Percentiles rank a stretch among this genome's conserved stretches.
Evolutionary conservation across 495 filamentous ascomycete species (phyloP).

Genomic region (Xylaria castorea): DNA sequence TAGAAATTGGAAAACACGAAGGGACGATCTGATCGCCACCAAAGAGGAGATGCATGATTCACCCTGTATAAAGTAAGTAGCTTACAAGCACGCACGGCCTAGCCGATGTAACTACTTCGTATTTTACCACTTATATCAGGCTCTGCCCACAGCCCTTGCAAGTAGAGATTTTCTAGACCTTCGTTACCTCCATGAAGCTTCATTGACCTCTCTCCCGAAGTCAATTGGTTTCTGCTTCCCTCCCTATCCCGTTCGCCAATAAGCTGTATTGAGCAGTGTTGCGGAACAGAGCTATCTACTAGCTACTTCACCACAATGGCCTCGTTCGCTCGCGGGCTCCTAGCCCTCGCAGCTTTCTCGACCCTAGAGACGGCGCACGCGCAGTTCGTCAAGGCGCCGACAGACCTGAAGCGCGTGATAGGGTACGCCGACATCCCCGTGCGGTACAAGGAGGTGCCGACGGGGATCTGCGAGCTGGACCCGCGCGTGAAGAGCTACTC

Average conservation of each 20-base stretch:
- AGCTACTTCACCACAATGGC: constrained; percentile 28
- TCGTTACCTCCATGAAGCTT: neutral
- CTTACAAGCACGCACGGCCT: neutral
- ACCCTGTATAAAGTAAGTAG: neutral
- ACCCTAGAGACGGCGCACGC: constrained; percentile 36
- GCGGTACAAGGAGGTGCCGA: constrained; percentile 67
- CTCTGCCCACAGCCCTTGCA: neutral
- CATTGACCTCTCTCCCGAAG: neutral
- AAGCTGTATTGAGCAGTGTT: neutral
- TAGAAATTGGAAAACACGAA: neutral
- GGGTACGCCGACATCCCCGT: constrained; percentile 61
- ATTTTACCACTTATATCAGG: constrained; percentile 8
- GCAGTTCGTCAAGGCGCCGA: constrained; percentile 67
- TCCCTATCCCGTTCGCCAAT: neutral
- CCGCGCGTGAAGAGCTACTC: constrained; percentile 70
- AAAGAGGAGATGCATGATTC: neutral
- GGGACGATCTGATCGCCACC: constrained; percentile 1
- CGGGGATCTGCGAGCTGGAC: constrained; percentile 70
- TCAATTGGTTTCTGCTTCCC: constrained; percentile 1
- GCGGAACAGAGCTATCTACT: neutral
- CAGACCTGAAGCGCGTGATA: constrained; percentile 56
- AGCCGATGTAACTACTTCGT: neutral
- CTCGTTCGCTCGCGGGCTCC: constrained; percentile 32
- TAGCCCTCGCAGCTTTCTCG: constrained; percentile 33
- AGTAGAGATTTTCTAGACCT: neutral